A percentile compares a stretch with the other conserved stretches of the same genome.
phyloP scores from a whole-genome alignment of 2,329 filamentous ascomycete species.

The Stachybotrys elegans region DNA sequence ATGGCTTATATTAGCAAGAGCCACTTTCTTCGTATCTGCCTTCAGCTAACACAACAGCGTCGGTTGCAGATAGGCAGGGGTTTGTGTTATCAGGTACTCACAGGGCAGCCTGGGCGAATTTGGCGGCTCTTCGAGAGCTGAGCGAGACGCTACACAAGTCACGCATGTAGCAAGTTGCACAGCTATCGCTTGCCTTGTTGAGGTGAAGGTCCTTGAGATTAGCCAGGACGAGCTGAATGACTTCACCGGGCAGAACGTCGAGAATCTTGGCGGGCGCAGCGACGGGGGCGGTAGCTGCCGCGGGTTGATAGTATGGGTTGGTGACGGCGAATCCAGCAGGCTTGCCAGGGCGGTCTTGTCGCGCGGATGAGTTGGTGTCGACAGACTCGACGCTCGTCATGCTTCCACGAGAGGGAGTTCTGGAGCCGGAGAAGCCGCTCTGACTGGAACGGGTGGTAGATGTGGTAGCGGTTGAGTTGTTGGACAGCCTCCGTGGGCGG shows the following conservation, averaged over 20 bases:
- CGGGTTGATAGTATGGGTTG: too few relatives aligned
- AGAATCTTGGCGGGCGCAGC: constrained; percentile 48
- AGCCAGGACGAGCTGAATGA: constrained; percentile 51
- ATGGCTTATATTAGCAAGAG: not conserved
- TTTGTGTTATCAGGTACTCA: constrained; percentile 32
- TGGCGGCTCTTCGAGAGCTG: constrained; percentile 46
- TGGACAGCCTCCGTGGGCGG: constrained; percentile 30
- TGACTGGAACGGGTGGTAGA: constrained; percentile 23
- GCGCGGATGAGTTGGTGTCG: constrained; percentile 21
- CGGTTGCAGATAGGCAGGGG: too few relatives aligned
- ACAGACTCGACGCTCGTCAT: constrained; percentile 36
- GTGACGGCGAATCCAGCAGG: too few relatives aligned
- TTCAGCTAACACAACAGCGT: too few relatives aligned
- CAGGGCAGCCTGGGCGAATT: constrained; percentile 44
- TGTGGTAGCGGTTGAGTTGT: constrained; percentile 17
- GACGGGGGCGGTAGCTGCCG: too few relatives aligned
- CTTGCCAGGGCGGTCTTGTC: constrained; percentile 15
- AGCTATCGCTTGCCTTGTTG: constrained; percentile 41
- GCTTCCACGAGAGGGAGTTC: constrained; percentile 27
- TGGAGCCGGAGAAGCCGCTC: constrained; percentile 17
- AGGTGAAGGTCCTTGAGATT: constrained; percentile 50
- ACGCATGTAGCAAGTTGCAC: constrained; percentile 61
- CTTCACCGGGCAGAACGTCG: constrained; percentile 51
- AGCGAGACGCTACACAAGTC: constrained; percentile 49
- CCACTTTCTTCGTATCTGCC: too few relatives aligned